Conservation (phyloP, 345 rosid genomes). For the Draba incana region DNA sequence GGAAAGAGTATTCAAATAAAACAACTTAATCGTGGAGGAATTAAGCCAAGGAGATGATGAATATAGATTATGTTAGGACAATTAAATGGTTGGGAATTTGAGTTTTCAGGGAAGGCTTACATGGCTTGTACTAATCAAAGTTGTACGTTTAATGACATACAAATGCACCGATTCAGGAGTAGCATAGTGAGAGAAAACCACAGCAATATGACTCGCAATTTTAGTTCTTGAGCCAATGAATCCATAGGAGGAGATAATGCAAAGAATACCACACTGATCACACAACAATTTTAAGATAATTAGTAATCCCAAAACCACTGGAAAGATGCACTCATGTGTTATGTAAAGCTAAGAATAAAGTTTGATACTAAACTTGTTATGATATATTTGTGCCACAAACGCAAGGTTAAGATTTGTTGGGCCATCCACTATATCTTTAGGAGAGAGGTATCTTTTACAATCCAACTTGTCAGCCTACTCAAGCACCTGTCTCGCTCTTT, state of each 20-base stretch:
- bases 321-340: slow-evolving; percentile 3
- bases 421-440: slow-evolving; percentile 93
- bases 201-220: too few relatives aligned
- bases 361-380: slow-evolving; percentile 64
- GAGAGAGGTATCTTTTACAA: slow-evolving; percentile 84
- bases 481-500: slow-evolving; percentile 80
- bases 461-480: slow-evolving; percentile 97
- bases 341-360: slow-evolving; percentile 10
- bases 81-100: too few relatives aligned
- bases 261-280: slow-evolving; percentile 1
- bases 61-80: too few relatives aligned
- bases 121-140: too few relatives aligned
- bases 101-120: too few relatives aligned
- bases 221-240: too few relatives aligned
- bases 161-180: too few relatives aligned
- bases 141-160: too few relatives aligned
- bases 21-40: too few relatives aligned
- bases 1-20: too few relatives aligned
- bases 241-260: background rate
- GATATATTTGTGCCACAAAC: slow-evolving; percentile 95
- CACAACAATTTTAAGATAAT: background rate
- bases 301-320: slow-evolving; percentile 5
- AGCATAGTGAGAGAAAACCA: too few relatives aligned
- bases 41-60: too few relatives aligned
- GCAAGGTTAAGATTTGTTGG: slow-evolving; percentile 97